These are phyloP conservation scores for Lentinula aciculospora DNA, from an alignment of 768 basidiomycete species.

Conservation along the genomic window DNA sequence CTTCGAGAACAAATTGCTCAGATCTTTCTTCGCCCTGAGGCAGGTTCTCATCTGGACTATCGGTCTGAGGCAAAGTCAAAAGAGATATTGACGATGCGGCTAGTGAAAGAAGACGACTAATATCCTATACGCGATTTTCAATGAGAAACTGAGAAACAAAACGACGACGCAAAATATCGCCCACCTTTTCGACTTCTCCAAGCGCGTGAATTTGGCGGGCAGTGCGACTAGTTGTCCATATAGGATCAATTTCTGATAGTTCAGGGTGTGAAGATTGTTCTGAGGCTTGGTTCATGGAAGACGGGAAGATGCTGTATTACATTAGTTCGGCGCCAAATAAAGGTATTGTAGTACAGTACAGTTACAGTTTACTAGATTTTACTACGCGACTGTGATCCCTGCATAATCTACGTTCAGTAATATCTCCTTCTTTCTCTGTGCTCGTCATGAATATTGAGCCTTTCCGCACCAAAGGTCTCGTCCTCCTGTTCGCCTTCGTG, in stretches of 20 bases:
- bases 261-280: conserved; percentile 24
- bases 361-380: no score
- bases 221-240: conserved; percentile 78
- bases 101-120: conserved; percentile 66
- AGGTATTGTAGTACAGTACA: not conserved
- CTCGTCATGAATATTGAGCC: conserved; percentile 10
- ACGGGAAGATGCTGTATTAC: not conserved
- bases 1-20: conserved; percentile 80
- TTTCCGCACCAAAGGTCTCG: conserved; percentile 12
- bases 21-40: conserved; percentile 81
- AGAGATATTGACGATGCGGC: conserved; percentile 77
- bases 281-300: conserved; percentile 18
- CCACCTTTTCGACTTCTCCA: conserved; percentile 75
- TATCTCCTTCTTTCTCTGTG: conserved; percentile 15
- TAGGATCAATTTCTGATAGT: conserved; percentile 58
- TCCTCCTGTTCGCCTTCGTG: conserved; percentile 13
- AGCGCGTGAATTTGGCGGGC: conserved; percentile 78
- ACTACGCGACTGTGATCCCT: not conserved
- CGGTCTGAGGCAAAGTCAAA: conserved; percentile 79
- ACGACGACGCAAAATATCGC: not conserved
- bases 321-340: not conserved
- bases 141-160: not conserved
- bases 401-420: conserved; percentile 7
- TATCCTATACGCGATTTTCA: conserved; percentile 59
- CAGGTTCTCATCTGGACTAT: conserved; percentile 57